These are phyloP conservation scores for Malassezia equina DNA, from an alignment of 1,284 basidiomycete species.

Conservation along the genomic window DNA sequence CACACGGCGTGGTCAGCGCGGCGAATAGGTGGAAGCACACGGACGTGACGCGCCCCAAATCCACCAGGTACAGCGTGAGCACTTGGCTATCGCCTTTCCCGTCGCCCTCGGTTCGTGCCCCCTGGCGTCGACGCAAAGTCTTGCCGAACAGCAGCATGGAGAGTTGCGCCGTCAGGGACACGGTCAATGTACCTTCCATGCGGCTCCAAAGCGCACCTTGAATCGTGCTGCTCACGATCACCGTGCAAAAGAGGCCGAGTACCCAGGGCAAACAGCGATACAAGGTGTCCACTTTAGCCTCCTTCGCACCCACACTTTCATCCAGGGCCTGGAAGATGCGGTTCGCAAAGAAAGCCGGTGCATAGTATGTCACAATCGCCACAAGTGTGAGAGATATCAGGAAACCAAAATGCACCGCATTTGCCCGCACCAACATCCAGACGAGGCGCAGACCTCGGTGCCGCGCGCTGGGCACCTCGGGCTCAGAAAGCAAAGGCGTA, in stretches of 20 bases:
- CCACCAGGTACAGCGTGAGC: conserved; percentile 15
- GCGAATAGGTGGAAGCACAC: conserved; percentile 12
- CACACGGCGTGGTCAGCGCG: conserved; percentile 8
- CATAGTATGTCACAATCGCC: conserved; percentile 9
- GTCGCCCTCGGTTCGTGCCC: background rate
- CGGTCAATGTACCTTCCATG: conserved; percentile 7
- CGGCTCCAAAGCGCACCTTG: conserved; percentile 14
- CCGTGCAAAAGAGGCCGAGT: conserved; percentile 6
- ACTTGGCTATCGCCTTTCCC: conserved; percentile 6
- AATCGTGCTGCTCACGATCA: conserved; percentile 14
- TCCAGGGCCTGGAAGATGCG: conserved; percentile 9
- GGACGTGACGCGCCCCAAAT: conserved; percentile 9
- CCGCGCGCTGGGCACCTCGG: background rate
- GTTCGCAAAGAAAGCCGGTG: conserved; percentile 12
- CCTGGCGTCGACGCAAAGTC: conserved; percentile 7
- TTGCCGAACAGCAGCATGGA: conserved; percentile 14
- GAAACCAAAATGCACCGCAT: background rate
- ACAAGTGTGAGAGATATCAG: conserved; percentile 3
- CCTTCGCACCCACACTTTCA: background rate
- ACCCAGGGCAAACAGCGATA: conserved; percentile 7
- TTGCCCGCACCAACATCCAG: background rate
- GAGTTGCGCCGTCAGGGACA: conserved; percentile 15
- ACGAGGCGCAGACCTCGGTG: background rate
- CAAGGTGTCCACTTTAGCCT: background rate
- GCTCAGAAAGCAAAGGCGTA: background rate